These are phyloP conservation scores for Candida verbasci DNA, from an alignment of 805 yeast genomes.

Conservation along the genomic window DNA sequence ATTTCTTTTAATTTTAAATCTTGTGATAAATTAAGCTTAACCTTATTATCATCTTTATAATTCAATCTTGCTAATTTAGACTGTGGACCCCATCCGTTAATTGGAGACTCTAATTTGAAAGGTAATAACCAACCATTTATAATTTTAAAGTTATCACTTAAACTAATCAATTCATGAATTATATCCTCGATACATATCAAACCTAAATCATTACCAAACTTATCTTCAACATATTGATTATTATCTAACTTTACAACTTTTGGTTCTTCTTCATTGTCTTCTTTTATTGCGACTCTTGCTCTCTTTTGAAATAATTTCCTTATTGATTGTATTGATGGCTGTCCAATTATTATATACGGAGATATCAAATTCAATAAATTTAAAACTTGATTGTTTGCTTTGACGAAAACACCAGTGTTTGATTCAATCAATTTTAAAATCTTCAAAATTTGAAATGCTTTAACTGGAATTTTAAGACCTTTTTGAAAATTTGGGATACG, in stretches of 20 bases:
- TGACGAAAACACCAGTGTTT: constrained; percentile 71
- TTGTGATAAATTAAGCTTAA: constrained; percentile 53
- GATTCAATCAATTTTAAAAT: constrained; percentile 55
- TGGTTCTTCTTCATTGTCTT: constrained; percentile 20
- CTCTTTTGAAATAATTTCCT: constrained; percentile 75
- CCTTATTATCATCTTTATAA: constrained; percentile 47
- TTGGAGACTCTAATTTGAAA: constrained; percentile 64
- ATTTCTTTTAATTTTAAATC: constrained; percentile 64
- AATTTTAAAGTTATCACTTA: constrained; percentile 62
- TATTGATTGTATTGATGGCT: constrained; percentile 68
- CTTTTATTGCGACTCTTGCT: constrained; percentile 48
- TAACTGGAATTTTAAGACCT: constrained; percentile 62
- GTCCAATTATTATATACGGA: constrained; percentile 71
- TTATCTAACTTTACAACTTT: constrained; percentile 57
- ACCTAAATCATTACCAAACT: constrained; percentile 54
- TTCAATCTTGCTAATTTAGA: constrained; percentile 63
- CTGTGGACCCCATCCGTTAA: constrained; percentile 71
- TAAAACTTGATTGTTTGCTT: constrained; percentile 52
- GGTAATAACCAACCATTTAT: constrained; percentile 65
- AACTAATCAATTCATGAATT: constrained; percentile 60
- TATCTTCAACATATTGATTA: constrained; percentile 71
- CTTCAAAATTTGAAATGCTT: constrained; percentile 55
- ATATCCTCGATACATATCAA: constrained; percentile 78
- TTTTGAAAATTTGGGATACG: constrained; percentile 58
- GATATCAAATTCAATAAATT: constrained; percentile 64